phyloP scores from a whole-genome alignment of 495 filamentous ascomycete species.

The Hypoxylon fragiforme region DNA sequence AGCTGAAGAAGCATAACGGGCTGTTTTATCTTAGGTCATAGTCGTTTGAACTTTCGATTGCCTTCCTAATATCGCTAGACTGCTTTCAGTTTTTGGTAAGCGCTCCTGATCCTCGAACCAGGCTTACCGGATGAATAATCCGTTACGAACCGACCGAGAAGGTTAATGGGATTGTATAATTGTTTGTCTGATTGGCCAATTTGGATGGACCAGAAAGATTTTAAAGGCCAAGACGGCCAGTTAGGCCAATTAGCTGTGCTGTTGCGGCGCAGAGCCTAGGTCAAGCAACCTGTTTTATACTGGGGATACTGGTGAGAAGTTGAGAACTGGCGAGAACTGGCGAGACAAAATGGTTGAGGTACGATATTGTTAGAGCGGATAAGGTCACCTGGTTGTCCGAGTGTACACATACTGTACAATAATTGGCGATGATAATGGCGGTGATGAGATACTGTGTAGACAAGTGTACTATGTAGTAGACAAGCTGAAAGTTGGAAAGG shows the following conservation, averaged over 20 bases:
- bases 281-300: no score
- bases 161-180: slow-evolving; percentile 7
- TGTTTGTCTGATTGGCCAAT: slow-evolving; percentile 23
- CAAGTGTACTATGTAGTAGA: not conserved
- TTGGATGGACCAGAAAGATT: slow-evolving; percentile 16
- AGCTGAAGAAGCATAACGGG: slow-evolving; percentile 26
- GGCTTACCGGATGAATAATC: no score
- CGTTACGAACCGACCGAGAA: slow-evolving; percentile 13
- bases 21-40: slow-evolving; percentile 11
- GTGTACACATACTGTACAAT: no score
- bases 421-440: not conserved
- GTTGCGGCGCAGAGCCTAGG: slow-evolving; percentile 3
- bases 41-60: slow-evolving; percentile 8
- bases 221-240: slow-evolving; percentile 4
- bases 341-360: no score
- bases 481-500: not conserved
- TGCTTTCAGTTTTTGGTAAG: slow-evolving; percentile 17
- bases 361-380: no score
- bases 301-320: not conserved
- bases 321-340: no score
- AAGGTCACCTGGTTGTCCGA: no score
- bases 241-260: slow-evolving; percentile 14
- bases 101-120: slow-evolving; percentile 27
- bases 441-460: not conserved
- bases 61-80: slow-evolving; percentile 34